These are phyloP conservation scores for Botrytis galanthina DNA, from an alignment of 2,329 filamentous ascomycete species.

Conservation along the genomic window DNA sequence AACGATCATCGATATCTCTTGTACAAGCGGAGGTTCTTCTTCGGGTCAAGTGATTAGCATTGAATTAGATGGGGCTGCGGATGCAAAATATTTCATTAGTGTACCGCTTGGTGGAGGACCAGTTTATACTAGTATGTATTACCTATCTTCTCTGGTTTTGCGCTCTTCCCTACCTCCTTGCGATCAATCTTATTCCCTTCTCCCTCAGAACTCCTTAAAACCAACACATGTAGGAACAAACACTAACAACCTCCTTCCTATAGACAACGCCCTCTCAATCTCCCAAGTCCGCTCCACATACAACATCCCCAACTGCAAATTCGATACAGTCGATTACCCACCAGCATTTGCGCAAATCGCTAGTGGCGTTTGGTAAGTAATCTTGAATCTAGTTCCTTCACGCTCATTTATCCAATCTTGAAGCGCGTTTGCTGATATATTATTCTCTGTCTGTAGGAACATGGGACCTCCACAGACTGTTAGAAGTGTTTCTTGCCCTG, in stretches of 20 bases:
- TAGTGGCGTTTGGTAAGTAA: constrained; percentile 23
- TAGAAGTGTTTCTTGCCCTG: constrained; percentile 25
- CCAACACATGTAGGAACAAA: too few species aligned
- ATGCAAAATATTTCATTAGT: constrained; percentile 29
- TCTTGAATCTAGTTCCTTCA: background rate
- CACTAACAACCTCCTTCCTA: background rate
- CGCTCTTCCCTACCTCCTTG: background rate
- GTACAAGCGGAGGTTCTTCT: constrained; percentile 14
- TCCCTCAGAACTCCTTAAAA: background rate
- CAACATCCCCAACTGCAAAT: constrained; percentile 26
- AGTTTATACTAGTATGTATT: constrained; percentile 27
- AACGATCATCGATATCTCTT: constrained; percentile 30
- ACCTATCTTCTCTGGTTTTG: background rate
- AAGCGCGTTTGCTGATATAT: background rate
- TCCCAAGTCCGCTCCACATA: constrained; percentile 28
- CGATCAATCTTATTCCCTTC: too few species aligned
- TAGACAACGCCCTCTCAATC: constrained; percentile 33
- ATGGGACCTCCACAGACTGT: constrained; percentile 34
- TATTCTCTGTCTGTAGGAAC: constrained; percentile 14
- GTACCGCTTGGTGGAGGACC: constrained; percentile 30
- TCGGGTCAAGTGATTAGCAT: constrained; percentile 25
- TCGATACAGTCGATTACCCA: constrained; percentile 26
- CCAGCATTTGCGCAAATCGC: constrained; percentile 24
- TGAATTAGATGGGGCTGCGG: constrained; percentile 32
- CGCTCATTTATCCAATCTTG: background rate